A percentile compares a stretch with the other conserved stretches of the same genome.
phyloP scores from a whole-genome alignment of 78 protist genomes.

The Dictyostelium capitatum region DNA sequence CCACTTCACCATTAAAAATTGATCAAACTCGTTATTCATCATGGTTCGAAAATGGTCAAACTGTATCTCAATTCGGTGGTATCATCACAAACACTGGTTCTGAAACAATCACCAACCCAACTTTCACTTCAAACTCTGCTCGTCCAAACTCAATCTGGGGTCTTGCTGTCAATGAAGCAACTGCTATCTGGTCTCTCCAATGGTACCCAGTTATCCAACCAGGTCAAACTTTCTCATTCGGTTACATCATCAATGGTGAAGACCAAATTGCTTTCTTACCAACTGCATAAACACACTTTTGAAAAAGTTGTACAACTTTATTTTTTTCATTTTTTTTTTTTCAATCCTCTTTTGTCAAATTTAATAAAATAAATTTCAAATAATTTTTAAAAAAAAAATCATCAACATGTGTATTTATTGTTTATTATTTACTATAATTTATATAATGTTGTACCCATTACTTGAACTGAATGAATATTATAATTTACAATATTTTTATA shows the following conservation, averaged over 20 bases:
- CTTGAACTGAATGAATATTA: not conserved
- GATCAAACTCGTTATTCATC: conserved; percentile 10
- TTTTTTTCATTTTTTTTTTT: too few species aligned
- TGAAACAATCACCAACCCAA: conserved; percentile 22
- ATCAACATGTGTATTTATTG: not conserved
- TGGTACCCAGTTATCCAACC: conserved; percentile 48
- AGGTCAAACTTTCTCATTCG: conserved; percentile 8
- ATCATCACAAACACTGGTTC: conserved; percentile 1
- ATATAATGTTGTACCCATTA: not conserved
- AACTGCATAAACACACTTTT: conserved; percentile 16
- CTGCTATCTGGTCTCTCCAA: not conserved
- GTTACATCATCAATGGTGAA: conserved; percentile 33
- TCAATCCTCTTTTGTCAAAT: too few species aligned
- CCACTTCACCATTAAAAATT: conserved; percentile 3
- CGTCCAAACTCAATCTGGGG: conserved; percentile 50
- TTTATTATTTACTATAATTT: not conserved
- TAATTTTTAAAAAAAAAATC: too few species aligned
- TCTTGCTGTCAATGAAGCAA: not conserved
- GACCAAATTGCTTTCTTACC: conserved; percentile 6
- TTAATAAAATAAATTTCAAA: too few species aligned
- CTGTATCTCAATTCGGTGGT: conserved; percentile 27
- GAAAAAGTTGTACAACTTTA: too few species aligned
- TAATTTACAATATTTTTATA: not conserved
- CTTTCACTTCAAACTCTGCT: not conserved
- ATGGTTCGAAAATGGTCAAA: conserved; percentile 23